A percentile compares a stretch with the other conserved stretches of the same genome.
Evolutionary conservation across 2,329 filamentous ascomycete genomes (phyloP).

Genomic region (Stachybotrys chlorohalonatus): DNA sequence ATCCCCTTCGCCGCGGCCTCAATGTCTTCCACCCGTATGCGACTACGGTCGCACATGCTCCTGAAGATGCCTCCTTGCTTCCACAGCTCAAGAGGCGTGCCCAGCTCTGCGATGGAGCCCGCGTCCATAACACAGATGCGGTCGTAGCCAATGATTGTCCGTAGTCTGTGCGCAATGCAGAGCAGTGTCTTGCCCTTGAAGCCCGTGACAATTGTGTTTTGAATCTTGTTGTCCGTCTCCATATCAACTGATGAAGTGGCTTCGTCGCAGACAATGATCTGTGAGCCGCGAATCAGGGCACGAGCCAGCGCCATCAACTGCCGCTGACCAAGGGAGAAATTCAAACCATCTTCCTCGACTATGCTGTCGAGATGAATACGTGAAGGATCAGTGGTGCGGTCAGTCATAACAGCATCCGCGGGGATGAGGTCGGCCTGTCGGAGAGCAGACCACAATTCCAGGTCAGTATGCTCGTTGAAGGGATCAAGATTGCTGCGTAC

Average conservation of each 20-base stretch:
- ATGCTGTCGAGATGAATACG: constrained; percentile 74
- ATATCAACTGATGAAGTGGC: constrained; percentile 90
- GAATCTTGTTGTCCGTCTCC: constrained; percentile 94
- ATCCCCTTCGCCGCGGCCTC: constrained; percentile 28
- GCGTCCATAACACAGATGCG: constrained; percentile 95
- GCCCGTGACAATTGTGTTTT: constrained; percentile 73
- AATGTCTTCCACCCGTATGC: constrained; percentile 57
- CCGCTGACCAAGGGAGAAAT: constrained; percentile 90
- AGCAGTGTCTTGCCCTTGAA: constrained; percentile 83
- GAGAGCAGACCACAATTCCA: constrained; percentile 69
- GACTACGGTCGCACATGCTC: constrained; percentile 81
- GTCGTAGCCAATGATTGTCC: constrained; percentile 91
- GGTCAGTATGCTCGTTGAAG: constrained; percentile 68
- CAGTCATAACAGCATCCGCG: constrained; percentile 54
- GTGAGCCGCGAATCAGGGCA: constrained; percentile 76
- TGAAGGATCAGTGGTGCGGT: constrained; percentile 61
- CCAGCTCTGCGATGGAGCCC: constrained; percentile 80
- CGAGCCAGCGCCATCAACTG: constrained; percentile 92
- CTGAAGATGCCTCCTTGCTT: constrained; percentile 67
- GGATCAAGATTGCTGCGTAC: constrained; percentile 74
- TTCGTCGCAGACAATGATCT: constrained; percentile 96
- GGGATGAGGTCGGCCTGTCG: constrained; percentile 67
- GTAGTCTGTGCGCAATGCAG: constrained; percentile 85
- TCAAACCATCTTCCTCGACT: constrained; percentile 91
- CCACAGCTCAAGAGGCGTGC: constrained; percentile 66